Evolutionary conservation across 2,329 filamentous ascomycete genomes (phyloP).

Genomic region (Penicillium sp.): DNA sequence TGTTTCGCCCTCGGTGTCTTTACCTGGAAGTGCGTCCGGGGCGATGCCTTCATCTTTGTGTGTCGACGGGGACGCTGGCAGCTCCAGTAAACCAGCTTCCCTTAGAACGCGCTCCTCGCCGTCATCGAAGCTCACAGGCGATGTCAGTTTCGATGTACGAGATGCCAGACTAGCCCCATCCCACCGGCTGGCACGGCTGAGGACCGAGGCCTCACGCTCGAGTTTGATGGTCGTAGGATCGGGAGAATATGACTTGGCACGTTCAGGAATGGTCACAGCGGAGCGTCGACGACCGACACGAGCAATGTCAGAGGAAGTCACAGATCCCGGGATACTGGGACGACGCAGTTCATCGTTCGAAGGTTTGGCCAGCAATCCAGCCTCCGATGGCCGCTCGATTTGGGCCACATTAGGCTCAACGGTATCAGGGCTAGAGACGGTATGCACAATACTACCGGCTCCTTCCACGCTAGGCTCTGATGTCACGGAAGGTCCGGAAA

Average conservation of each 20-base stretch:
- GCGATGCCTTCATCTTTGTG: conserved; percentile 41
- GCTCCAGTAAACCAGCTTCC: conserved; percentile 64
- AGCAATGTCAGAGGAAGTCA: conserved; percentile 33
- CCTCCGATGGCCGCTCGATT: conserved; percentile 21
- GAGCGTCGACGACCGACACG: conserved; percentile 32
- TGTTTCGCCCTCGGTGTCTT: conserved; percentile 41
- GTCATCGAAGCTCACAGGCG: conserved; percentile 55
- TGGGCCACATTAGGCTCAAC: conserved; percentile 14
- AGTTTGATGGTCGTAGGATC: conserved; percentile 27
- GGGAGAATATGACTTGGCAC: conserved; percentile 29
- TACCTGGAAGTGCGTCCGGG: conserved; percentile 46
- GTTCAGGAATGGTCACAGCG: conserved; percentile 27
- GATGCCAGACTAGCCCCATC: conserved; percentile 38
- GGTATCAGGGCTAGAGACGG: conserved; percentile 26
- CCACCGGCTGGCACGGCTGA: conserved; percentile 39
- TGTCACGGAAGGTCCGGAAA: conserved; percentile 20
- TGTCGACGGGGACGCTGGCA: conserved; percentile 46
- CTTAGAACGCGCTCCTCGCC: conserved; percentile 67
- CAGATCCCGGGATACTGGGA: conserved; percentile 35
- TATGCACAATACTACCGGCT: conserved; percentile 26
- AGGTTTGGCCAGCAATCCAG: conserved; percentile 23
- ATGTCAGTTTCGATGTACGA: conserved; percentile 37
- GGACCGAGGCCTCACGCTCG: conserved; percentile 40
- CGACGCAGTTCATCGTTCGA: conserved; percentile 29
- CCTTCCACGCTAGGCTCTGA: conserved; percentile 25